Evolutionary conservation across 2,329 filamentous ascomycete genomes (phyloP).

Genomic region (Exophiala dermatitidis): DNA sequence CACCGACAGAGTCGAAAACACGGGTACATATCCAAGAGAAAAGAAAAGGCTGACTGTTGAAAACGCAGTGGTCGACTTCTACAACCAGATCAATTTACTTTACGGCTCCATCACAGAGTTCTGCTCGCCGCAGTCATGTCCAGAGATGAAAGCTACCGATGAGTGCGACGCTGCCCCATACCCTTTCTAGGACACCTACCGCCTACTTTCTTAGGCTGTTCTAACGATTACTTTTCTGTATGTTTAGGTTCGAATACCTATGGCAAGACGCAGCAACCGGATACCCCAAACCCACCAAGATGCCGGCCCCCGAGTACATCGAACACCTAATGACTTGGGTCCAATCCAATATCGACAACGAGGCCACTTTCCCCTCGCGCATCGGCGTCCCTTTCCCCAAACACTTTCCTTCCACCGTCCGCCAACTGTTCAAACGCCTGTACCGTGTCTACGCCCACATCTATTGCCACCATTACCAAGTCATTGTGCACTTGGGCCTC

Average conservation of each 20-base stretch:
- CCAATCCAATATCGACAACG: slow-evolving; percentile 90
- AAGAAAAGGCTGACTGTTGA: slow-evolving; percentile 19
- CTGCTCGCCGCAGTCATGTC: slow-evolving; percentile 92
- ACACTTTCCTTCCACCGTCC: slow-evolving; percentile 77
- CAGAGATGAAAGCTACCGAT: slow-evolving; percentile 99
- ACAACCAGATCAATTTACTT: slow-evolving; percentile 98
- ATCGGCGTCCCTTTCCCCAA: slow-evolving; percentile 93
- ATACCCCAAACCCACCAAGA: slow-evolving; percentile 94
- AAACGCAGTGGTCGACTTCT: slow-evolving; percentile 87
- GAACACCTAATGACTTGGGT: slow-evolving; percentile 98
- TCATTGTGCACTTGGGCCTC: slow-evolving; percentile 86
- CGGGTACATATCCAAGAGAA: not conserved
- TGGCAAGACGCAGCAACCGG: slow-evolving; percentile 88
- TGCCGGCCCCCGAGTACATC: slow-evolving; percentile 94
- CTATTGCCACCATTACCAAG: slow-evolving; percentile 98
- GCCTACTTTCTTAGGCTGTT: slow-evolving; percentile 10
- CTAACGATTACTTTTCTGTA: not conserved
- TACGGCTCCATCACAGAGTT: slow-evolving; percentile 99
- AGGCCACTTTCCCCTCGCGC: slow-evolving; percentile 86
- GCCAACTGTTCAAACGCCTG: slow-evolving; percentile 97
- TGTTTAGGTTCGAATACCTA: slow-evolving; percentile 84
- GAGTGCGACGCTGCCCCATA: slow-evolving; percentile 54
- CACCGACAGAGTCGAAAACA: not conserved
- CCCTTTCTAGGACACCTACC: not conserved
- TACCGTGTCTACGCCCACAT: slow-evolving; percentile 99